Evolutionary conservation across 805 yeast genomes (phyloP).

Genomic region (Teunomyces gatunensis): DNA sequence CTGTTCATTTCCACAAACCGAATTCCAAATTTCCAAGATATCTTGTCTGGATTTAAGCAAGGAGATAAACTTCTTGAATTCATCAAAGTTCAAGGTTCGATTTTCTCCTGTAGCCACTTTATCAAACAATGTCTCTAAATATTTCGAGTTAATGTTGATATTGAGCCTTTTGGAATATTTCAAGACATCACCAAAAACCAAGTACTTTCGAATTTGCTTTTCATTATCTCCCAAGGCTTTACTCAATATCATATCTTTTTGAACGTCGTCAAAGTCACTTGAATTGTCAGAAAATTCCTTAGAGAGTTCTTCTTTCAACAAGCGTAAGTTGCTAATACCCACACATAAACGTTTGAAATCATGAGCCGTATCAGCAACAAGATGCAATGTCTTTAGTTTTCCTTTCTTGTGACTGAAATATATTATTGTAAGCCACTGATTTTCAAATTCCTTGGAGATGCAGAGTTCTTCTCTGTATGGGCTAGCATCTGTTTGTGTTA

Average conservation of each 20-base stretch:
- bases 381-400: conserved; percentile 75
- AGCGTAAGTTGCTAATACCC: conserved; percentile 60
- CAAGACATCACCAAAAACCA: conserved; percentile 66
- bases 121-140: conserved; percentile 50
- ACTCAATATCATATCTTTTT: conserved; percentile 23
- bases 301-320: conserved; percentile 55
- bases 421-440: conserved; percentile 77
- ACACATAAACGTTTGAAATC: conserved; percentile 55
- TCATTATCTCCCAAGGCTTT: conserved; percentile 16
- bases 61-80: conserved; percentile 74
- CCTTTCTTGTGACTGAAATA: conserved; percentile 58
- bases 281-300: conserved; percentile 48
- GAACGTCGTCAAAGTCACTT: conserved; percentile 33
- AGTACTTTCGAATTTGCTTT: conserved; percentile 23
- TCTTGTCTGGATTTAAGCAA: conserved; percentile 66
- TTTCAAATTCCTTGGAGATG: conserved; percentile 60
- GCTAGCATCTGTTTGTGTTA: conserved; percentile 68
- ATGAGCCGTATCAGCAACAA: conserved; percentile 65
- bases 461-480: conserved; percentile 86
- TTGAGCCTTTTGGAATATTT: conserved; percentile 66
- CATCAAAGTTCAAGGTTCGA: conserved; percentile 56
- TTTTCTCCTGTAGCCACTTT: conserved; percentile 30
- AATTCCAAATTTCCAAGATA: conserved; percentile 48
- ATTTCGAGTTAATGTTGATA: conserved; percentile 61
- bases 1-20: conserved; percentile 18